These are phyloP conservation scores for Yamadazyma blattariae DNA, from an alignment of 1,139 yeast genomes.

Conservation along the genomic window DNA sequence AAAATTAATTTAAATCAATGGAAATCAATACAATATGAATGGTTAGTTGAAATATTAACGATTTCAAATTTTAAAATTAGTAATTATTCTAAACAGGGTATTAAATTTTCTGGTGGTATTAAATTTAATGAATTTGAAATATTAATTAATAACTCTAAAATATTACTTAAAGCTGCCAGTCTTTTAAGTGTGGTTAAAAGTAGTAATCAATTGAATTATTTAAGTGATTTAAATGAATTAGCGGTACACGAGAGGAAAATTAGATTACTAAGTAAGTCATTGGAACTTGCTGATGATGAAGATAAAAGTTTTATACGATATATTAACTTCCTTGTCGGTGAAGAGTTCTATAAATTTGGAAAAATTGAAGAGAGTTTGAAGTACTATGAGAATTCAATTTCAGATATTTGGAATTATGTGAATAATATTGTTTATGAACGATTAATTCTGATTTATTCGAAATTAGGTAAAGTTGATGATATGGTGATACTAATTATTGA, in stretches of 20 bases:
- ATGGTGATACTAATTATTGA: too few species aligned
- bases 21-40: slow-evolving; percentile 44
- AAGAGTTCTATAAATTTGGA: slow-evolving; percentile 28
- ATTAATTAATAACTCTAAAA: slow-evolving; percentile 27
- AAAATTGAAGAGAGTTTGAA: slow-evolving; percentile 32
- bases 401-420: slow-evolving; percentile 5
- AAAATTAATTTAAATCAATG: slow-evolving; percentile 25
- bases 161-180: slow-evolving; percentile 23
- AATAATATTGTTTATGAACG: background rate
- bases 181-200: slow-evolving; percentile 2
- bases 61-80: background rate
- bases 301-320: slow-evolving; percentile 18
- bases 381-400: slow-evolving; percentile 22
- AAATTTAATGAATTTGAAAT: slow-evolving; percentile 26
- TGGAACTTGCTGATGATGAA: background rate
- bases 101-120: slow-evolving; percentile 34
- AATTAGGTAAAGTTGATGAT: too few species aligned
- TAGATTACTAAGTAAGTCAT: slow-evolving; percentile 7
- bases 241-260: slow-evolving; percentile 6
- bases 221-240: slow-evolving; percentile 1
- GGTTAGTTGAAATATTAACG: slow-evolving; percentile 56
- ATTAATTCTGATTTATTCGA: too few species aligned
- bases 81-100: background rate
- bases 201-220: slow-evolving; percentile 11
- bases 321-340: slow-evolving; percentile 49